Evolutionary conservation across 2,329 filamentous ascomycete species (phyloP), one percentile per base, ranked within the genome.

Genomic region (Microdochium trichocladiopsis): DNA sequence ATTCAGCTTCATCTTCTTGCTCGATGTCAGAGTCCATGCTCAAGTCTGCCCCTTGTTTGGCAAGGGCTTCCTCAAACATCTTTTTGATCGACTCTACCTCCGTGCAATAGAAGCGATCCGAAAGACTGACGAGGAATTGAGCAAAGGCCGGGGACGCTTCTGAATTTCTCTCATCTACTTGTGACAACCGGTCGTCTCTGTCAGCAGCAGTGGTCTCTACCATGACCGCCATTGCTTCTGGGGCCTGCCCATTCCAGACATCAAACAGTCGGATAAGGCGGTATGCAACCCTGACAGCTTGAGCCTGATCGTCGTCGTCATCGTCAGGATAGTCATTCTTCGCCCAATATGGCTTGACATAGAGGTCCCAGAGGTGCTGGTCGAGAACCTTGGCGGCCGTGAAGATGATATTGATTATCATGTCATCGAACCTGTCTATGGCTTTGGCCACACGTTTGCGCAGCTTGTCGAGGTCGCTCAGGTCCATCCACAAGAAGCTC

Each of bases 81-180:
- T 22, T 5, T 21, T 8, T 45, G 22, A 22, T 10, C 14, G 3
- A 8, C 12, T 36, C 25, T 18, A 36, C 8, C 23, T 48, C 23
- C 16, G 14, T 8, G 60, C 61, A 64, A 10, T 61, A 53, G 43
- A 65, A 65, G 14, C 63, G 62, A 52, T 62, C 61, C 21, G 55
- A 55, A 25, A 64, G 33, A 45, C 58, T 52, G 9, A 21, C n/a
- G 12, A 65, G 56, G 33, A 64, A 64, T 22, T 47, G 12, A 2
- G 60, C 37, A 41, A 62, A 63, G 12, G 14, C 24, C 6, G 31
- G 33, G 52, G 59, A 60, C 25, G 56, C 49, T 5, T 50, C 48
- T 12, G 47, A 4, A 47, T 53, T 25, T 3, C 45, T 36, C 4
- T 41, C n/a, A 8, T 45, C 14, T 48, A 51, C 41, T 10, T 57